phyloP scores from a whole-genome alignment of 768 basidiomycete genomes.

The Lanmaoa pseudosensibilis region DNA sequence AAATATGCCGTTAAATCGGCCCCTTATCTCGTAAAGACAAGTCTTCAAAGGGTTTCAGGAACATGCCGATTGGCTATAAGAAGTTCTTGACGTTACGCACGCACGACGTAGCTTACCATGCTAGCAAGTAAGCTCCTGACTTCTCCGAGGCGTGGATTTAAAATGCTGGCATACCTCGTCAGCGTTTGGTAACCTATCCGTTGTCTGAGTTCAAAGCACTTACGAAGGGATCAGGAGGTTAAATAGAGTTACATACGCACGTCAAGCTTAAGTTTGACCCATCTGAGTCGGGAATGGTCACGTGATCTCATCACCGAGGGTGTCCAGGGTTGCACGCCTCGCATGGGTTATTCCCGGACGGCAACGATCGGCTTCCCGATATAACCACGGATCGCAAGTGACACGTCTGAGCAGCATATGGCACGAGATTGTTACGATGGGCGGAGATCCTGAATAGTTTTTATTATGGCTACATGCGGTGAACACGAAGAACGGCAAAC shows the following conservation, averaged over 20 bases:
- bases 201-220: slow-evolving; percentile 21
- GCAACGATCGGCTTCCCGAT: slow-evolving; percentile 9
- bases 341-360: background rate
- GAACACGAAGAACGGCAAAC: slow-evolving; percentile 16
- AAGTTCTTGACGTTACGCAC: background rate
- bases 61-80: slow-evolving; percentile 2
- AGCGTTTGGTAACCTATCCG: slow-evolving; percentile 5
- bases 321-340: background rate
- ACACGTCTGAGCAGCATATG: slow-evolving; percentile 1
- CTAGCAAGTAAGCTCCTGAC: background rate
- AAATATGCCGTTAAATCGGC: slow-evolving; percentile 8
- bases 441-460: slow-evolving; percentile 7
- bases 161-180: slow-evolving; percentile 14
- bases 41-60: background rate
- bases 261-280: slow-evolving; percentile 26
- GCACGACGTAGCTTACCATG: background rate
- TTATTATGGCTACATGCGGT: slow-evolving; percentile 20
- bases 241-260: slow-evolving; percentile 22
- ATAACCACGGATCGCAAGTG: background rate
- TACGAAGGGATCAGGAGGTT: background rate
- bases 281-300: slow-evolving; percentile 1
- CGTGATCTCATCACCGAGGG: background rate
- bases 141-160: background rate
- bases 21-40: slow-evolving; percentile 10
- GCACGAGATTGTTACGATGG: background rate